These are phyloP conservation scores for Sarocladiaceae sp. DNA, from an alignment of 2,329 filamentous ascomycete species.

Conservation along the genomic window DNA sequence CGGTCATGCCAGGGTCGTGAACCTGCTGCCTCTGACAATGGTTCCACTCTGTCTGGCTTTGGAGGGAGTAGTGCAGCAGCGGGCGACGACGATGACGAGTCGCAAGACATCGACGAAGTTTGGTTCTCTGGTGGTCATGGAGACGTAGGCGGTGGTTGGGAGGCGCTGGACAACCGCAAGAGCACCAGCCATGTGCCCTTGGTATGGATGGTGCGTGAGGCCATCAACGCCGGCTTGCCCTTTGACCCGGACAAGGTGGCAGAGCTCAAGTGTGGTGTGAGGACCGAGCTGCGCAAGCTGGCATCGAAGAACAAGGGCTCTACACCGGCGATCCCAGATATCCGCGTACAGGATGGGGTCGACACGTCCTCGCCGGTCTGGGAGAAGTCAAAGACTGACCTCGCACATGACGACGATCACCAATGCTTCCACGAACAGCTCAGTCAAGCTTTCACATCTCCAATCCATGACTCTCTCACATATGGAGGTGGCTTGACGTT, in stretches of 20 bases:
- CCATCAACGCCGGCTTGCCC: constrained; percentile 56
- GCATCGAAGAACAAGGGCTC: constrained; percentile 7
- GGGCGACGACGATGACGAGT: constrained; percentile 37
- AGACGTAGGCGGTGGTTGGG: constrained; percentile 75
- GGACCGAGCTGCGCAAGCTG: constrained; percentile 7
- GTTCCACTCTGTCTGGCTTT: constrained; percentile 5
- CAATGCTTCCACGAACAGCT: constrained; percentile 51
- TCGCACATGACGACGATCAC: constrained; percentile 15
- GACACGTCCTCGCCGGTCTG: constrained; percentile 6
- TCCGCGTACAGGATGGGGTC: constrained; percentile 18
- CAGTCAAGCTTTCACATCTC: constrained; percentile 45
- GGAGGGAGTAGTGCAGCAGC: constrained; percentile 24
- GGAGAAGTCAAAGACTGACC: constrained; percentile 16
- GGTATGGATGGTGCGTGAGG: constrained; percentile 61
- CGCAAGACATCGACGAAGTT: constrained; percentile 72
- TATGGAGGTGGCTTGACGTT: constrained; percentile 53
- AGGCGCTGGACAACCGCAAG: constrained; percentile 47
- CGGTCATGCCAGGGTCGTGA: constrained; percentile 26
- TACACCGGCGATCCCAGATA: constrained; percentile 21
- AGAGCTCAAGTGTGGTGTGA: constrained; percentile 51
- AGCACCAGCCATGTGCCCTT: constrained; percentile 62
- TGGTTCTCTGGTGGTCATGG: constrained; percentile 77
- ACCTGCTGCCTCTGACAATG: not conserved
- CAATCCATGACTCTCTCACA: constrained; percentile 64
- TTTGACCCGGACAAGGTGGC: constrained; percentile 65